phyloP scores from a whole-genome alignment of 306 rosid genomes.

The Cucumis melo region DNA sequence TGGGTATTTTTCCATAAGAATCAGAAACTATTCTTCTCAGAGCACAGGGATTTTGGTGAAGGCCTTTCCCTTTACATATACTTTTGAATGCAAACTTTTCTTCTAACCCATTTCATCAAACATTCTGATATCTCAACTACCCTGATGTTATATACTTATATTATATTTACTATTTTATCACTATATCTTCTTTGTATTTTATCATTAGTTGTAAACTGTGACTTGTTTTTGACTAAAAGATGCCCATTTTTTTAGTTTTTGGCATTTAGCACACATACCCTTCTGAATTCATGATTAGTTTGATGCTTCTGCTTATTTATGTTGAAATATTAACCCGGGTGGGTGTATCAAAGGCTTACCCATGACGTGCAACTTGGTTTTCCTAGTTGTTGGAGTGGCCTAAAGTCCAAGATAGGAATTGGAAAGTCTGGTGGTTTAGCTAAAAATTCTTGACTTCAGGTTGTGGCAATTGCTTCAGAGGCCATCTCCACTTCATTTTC shows the following conservation, averaged over 20 bases:
- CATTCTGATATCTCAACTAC: background rate
- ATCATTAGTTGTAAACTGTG: background rate
- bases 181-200: background rate
- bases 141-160: background rate
- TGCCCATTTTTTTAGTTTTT: background rate
- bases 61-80: background rate
- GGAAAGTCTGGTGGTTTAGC: constrained; percentile 10
- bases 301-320: background rate
- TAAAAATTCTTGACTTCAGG: background rate
- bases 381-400: background rate
- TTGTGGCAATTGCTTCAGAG: background rate
- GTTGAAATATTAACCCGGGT: background rate
- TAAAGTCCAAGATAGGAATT: constrained; percentile 4
- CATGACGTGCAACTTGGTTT: constrained; percentile 11
- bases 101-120: background rate
- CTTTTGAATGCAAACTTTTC: background rate
- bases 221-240: background rate
- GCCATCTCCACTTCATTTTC: background rate
- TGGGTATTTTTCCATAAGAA: background rate
- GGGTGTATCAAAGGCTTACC: constrained; percentile 13
- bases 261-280: background rate
- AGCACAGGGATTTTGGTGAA: background rate
- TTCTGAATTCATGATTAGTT: background rate
- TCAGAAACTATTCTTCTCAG: background rate
- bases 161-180: background rate